phyloP scores from a whole-genome alignment of 441 rosid genomes.

The Adansonia gregorii region DNA sequence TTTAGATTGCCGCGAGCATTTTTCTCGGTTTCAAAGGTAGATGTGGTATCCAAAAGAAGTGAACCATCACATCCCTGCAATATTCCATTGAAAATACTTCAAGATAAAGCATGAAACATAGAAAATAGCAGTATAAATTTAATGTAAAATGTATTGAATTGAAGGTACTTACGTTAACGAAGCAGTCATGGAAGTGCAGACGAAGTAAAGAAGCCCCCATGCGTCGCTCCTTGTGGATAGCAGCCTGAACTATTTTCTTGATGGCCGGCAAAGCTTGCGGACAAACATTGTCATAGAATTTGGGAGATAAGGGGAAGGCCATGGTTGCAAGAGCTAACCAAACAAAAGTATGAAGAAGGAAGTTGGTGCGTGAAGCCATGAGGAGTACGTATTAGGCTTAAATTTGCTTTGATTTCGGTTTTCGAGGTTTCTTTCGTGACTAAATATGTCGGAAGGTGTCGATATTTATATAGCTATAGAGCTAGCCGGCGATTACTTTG shows the following conservation, averaged over 20 bases:
- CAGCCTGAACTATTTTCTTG: too few species aligned
- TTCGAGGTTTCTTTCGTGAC: background rate
- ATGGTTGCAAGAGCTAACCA: background rate
- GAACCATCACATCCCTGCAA: constrained; percentile 47
- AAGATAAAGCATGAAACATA: background rate
- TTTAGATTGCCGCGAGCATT: constrained; percentile 34
- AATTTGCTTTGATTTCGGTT: background rate
- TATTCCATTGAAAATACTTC: too few species aligned
- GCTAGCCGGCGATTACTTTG: background rate
- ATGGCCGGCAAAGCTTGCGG: too few species aligned
- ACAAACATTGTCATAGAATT: constrained; percentile 32
- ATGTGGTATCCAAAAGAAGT: constrained; percentile 32
- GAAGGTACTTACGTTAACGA: background rate
- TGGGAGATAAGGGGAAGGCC: constrained; percentile 33
- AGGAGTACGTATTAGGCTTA: background rate
- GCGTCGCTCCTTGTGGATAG: too few species aligned
- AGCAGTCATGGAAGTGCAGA: too few species aligned
- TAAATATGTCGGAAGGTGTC: background rate
- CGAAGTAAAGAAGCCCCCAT: too few species aligned
- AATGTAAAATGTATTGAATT: background rate
- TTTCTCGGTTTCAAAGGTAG: constrained; percentile 26
- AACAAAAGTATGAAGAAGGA: constrained; percentile 1
- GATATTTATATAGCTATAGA: background rate
- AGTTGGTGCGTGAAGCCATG: background rate
- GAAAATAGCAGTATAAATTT: background rate